Percentiles rank a stretch among this genome's conserved stretches.
These are phyloP conservation scores for Neurospora sp. DNA, from an alignment of 495 filamentous ascomycete species.

Conservation along the genomic window DNA sequence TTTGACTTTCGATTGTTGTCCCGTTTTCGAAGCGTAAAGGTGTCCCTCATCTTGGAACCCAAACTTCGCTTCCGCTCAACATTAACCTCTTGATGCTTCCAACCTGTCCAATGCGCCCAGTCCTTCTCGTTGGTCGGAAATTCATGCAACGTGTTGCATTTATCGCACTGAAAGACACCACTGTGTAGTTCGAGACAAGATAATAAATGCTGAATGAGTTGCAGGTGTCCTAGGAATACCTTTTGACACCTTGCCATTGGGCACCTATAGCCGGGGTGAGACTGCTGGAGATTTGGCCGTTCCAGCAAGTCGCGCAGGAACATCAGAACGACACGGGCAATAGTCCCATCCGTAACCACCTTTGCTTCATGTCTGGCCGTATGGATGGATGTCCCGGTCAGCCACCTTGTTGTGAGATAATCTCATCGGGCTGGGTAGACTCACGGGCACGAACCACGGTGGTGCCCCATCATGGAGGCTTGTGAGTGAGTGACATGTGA, in stretches of 20 bases:
- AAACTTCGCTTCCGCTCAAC: conserved; percentile 22
- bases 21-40: conserved; percentile 16
- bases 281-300: conserved; percentile 14
- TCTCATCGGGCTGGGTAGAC: conserved; percentile 2
- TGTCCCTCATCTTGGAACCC: conserved; percentile 22
- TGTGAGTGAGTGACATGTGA: conserved; percentile 11
- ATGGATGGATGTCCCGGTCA: background rate
- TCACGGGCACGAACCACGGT: conserved; percentile 21
- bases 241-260: conserved; percentile 24
- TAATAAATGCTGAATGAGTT: conserved; percentile 24
- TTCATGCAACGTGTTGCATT: conserved; percentile 20
- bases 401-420: background rate
- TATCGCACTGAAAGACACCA: conserved; percentile 26
- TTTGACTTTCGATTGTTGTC: conserved; percentile 12
- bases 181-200: conserved; percentile 20
- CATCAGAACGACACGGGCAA: conserved; percentile 25
- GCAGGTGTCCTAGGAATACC: conserved; percentile 13
- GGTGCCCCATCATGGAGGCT: conserved; percentile 13
- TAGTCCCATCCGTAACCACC: conserved; percentile 19
- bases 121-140: conserved; percentile 29
- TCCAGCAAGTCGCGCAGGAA: conserved; percentile 27
- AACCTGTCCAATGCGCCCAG: conserved; percentile 23
- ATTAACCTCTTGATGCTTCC: conserved; percentile 10
- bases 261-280: conserved; percentile 10
- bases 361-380: conserved; percentile 23